Base-by-base conservation (phyloP, 2,329 filamentous ascomycete genomes). In the Acephala macrosclerotiorum region DNA sequence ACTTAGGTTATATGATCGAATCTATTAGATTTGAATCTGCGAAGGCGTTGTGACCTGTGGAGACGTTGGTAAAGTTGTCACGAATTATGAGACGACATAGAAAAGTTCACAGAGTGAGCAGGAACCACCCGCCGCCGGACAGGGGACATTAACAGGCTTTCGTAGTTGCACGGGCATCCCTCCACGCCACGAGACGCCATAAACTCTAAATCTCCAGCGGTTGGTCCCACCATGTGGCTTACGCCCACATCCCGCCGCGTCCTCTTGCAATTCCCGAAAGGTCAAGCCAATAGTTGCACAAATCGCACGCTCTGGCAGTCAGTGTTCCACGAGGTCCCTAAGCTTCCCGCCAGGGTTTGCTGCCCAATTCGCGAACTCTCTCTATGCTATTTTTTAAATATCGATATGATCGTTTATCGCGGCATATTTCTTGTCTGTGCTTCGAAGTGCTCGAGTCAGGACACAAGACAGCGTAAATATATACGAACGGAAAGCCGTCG, bases 351-450 rank as follows among this genome's bases (percentile, higher is more conserved):
- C 2, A 26, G n/a, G 25, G 11, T 11, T n/a, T n/a, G n/a, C 18
- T 51, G n/a, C n/a, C n/a, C 45, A 51, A 51, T 20, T 20, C 11
- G 45, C 2, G 45, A 51, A 40, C 36, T 20, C 2, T 45, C 3
- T 9, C 16, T 3, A 45, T n/a, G 20, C 16, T 25, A 12, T 12
- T 26, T 29, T 51, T 26, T 12, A 22, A n/a, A 51, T 26, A 11
- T 26, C 35, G 26, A 56, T 35, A 8, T 2, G 36, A 29, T 29
- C 2, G n/a, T 33, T 55, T n/a, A 2, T 3, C 12, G 35, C 20
- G 53, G 53, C 14, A 20, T 26, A 16, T 9, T 8, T 36, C 53
- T 11, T 36, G 60, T 58, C 60, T 49, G 51, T 49, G 53, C 60
- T 42, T 42, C 18, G 14, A 9, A 25, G 12, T 49, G 2, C 16